Base-by-base conservation (phyloP, 768 basidiomycete species). In the Lactifluus subvellereus region DNA sequence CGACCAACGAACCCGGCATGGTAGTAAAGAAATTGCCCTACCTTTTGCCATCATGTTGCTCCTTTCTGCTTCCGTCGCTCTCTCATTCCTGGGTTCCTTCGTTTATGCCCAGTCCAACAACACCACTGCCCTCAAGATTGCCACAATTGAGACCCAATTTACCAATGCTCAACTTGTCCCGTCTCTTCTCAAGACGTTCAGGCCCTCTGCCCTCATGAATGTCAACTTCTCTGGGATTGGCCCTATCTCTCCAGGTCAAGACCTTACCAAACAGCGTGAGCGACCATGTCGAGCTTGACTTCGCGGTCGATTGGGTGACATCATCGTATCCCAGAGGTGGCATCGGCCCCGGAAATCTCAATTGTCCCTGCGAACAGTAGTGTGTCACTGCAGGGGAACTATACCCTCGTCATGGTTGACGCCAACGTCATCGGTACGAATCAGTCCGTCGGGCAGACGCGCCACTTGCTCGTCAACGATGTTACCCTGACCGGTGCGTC, bases 391-490 rank as follows among this genome's bases (percentile, higher is more conserved):
- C 71, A 71, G 42, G 82, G 80, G 13, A 79, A 73, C 47, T 90
- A 80, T 74, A 89, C 89, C 30, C 71, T 92, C 40, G 77, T 82
- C 56, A 88, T 94, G 88, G 80, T 84, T 35, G 91, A 94, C 68
- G 87, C 88, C 13, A 84, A 84, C 62, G 70, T 81, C 27, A 85
- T 86, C 42, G 89, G 89, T 43, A 75, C 81, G 53, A 78, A 86
- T 66, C 75, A 83, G 58, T 72, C 78, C 42, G 73, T 76, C 9
- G 85, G 83, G 20, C 84, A 85, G 66, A 89, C 84, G 54, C 81
- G 88, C 58, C 91, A 92, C 76, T 93, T 89, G 90, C 82, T 93
- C 53, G 82, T 85, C 64, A 90, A 91, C 72, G 77, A 80, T 27
- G 88, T 82, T 18, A 77, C 77, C 4, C 61, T 87, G 45, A 67